Percentiles rank a stretch among this genome's conserved stretches.
Conservation (phyloP, 495 filamentous ascomycete genomes). For the Aspergillus asperescens region DNA sequence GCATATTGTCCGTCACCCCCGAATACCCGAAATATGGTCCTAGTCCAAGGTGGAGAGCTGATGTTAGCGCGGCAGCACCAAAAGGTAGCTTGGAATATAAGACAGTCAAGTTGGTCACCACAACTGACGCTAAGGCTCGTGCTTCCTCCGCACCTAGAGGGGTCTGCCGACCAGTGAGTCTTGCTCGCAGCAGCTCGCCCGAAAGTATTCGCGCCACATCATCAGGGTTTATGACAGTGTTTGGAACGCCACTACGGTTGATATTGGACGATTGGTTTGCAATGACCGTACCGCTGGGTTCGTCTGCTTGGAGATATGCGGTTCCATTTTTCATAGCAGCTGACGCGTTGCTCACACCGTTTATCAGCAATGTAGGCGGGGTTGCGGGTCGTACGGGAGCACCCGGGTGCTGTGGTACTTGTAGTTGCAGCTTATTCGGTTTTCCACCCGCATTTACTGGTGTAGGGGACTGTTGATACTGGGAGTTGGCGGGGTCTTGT, state of each 20-base stretch:
- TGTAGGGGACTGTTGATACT: constrained; percentile 29
- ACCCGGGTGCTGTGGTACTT: constrained; percentile 71
- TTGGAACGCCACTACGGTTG: constrained; percentile 7
- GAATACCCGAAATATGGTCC: constrained; percentile 35
- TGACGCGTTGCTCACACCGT: constrained; percentile 50
- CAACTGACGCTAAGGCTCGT: constrained; percentile 26
- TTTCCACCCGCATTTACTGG: constrained; percentile 23
- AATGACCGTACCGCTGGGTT: constrained; percentile 15
- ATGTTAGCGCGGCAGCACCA: constrained; percentile 18
- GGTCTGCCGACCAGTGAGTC: constrained; percentile 24
- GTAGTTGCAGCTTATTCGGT: constrained; percentile 61
- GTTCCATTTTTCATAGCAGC: constrained; percentile 22
- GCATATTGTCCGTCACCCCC: constrained; percentile 18
- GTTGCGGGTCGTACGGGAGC: constrained; percentile 74
- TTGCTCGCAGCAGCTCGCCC: constrained; percentile 29
- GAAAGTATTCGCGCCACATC: constrained; percentile 36
- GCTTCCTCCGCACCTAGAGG: constrained; percentile 32
- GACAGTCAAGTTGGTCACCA: constrained; percentile 28
- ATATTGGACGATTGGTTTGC: constrained; percentile 7
- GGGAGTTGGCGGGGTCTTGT: constrained; percentile 21
- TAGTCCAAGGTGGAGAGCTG: constrained; percentile 38
- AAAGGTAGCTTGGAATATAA: constrained; percentile 29
- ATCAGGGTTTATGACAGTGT: constrained; percentile 26
- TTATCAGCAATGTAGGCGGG: constrained; percentile 64
- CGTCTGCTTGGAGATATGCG: constrained; percentile 18